Base-by-base conservation (phyloP, 2,329 filamentous ascomycete genomes). In the Penicillium sp. region DNA sequence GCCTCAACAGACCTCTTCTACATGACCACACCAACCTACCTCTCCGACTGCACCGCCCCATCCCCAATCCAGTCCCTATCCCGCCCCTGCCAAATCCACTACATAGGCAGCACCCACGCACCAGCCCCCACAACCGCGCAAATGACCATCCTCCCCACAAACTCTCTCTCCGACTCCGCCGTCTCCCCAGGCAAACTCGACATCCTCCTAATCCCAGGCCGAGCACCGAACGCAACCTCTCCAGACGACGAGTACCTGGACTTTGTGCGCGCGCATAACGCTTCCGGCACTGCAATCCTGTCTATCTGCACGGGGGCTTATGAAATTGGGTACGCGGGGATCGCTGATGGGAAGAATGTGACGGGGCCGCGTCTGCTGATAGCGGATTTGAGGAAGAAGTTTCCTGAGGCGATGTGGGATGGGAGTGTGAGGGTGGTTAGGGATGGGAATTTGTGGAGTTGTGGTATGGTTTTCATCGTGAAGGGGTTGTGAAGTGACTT, bases 101-200 rank as follows among this genome's bases (percentile, higher is more conserved):
- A 73, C 58, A 72, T 75, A 49, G 46, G 56, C 1, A 65, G 64
- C 16, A 45, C 62, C 13, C 46, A 58, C 18, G 49, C 48, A 2
- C 38, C 55, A 10, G 55, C 46, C 4, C 40, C 43, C 1, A 60
- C 65, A 9, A 74, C 74, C 8, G 62, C 72, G 1, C 59, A 65
- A 3, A 54, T 70, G 16, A 57, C 59, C 10, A 57, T 77, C 8
- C 53, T 55, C 1, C 55, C 73, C 39, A 73, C 68, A 0, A 58
- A 66, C 34, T 60, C 63, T 2, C 54, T 70, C 1, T 43, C 57
- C n/a, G 68, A 71, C 43, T 18, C 59, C 2, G 57, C 52, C 4
- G 72, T 76, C 5, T 58, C 66, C 2, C 72, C 73, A 0, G 72
- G 73, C 2, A 67, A 64, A 1, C 59, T 77, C 0, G 73, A 76